Percentiles rank a stretch among this genome's conserved stretches.
These are phyloP conservation scores for Lathyrus aphaca DNA, from an alignment of 306 rosid genomes.

Conservation along the genomic window DNA sequence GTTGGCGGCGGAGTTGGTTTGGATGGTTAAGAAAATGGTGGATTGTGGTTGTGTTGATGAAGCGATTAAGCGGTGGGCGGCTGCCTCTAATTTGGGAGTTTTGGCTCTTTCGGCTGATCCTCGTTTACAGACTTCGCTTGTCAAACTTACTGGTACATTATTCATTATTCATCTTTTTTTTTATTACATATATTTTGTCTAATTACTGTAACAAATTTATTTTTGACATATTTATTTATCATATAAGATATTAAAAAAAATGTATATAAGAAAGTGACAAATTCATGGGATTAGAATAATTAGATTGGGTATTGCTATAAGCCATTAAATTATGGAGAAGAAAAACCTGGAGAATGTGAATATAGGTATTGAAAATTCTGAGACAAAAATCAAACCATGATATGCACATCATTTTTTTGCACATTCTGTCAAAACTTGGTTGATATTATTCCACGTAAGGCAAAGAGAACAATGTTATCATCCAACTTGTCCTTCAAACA, in stretches of 20 bases:
- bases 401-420: neutral
- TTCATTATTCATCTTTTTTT: neutral
- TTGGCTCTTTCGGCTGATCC: constrained; percentile 68
- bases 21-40: constrained; percentile 73
- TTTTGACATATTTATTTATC: too few species aligned
- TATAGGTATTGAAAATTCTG: neutral
- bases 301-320: too few species aligned
- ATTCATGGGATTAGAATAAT: too few species aligned
- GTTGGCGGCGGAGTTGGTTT: constrained; percentile 37
- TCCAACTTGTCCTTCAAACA: neutral
- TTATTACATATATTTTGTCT: neutral
- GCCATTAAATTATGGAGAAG: too few species aligned
- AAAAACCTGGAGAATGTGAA: neutral
- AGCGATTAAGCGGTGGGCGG: constrained; percentile 58
- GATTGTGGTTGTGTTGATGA: constrained; percentile 59
- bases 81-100: constrained; percentile 57
- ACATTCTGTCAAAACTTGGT: neutral
- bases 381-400: neutral
- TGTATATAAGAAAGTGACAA: too few species aligned
- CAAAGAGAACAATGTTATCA: neutral
- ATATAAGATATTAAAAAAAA: too few species aligned
- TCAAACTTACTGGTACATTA: constrained; percentile 61
- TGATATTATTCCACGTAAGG: neutral
- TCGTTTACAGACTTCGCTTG: constrained; percentile 61
- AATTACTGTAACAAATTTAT: too few species aligned